Percentiles rank a stretch among this genome's conserved stretches.
Evolutionary conservation across 768 basidiomycete genomes (phyloP).

Genomic region (Amanita muscaria): DNA sequence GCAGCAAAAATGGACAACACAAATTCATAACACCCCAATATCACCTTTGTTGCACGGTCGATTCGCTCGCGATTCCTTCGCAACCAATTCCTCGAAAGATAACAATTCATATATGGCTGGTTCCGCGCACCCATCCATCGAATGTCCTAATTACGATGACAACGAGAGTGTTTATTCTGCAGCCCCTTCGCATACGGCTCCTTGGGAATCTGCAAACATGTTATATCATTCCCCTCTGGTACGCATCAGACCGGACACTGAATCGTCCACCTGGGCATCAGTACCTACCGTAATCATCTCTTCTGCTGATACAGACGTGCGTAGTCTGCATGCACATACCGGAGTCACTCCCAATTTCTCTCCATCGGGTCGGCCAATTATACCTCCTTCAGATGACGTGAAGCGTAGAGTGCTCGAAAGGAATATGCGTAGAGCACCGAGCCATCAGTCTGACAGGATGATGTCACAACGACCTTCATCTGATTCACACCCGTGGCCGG

Average conservation of each 20-base stretch:
- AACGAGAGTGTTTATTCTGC: constrained; percentile 36
- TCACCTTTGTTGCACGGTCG: constrained; percentile 42
- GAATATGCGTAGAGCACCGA: not conserved
- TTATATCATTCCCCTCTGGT: constrained; percentile 6
- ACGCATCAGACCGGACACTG: too few species aligned
- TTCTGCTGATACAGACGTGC: constrained; percentile 24
- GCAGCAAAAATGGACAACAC: not conserved
- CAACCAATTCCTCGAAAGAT: constrained; percentile 31
- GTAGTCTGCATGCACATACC: constrained; percentile 17
- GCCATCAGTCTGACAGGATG: not conserved
- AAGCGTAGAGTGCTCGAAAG: constrained; percentile 49
- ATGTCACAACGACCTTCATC: not conserved
- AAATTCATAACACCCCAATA: constrained; percentile 13
- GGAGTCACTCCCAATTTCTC: constrained; percentile 53
- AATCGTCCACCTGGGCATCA: too few species aligned
- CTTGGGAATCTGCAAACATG: constrained; percentile 28
- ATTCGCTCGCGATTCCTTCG: constrained; percentile 34
- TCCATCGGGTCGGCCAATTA: constrained; percentile 44
- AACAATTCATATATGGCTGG: constrained; percentile 28
- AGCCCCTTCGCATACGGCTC: constrained; percentile 18
- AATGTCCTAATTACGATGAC: constrained; percentile 26
- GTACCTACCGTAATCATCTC: constrained; percentile 52
- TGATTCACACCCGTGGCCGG: not conserved
- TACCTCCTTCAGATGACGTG: constrained; percentile 32
- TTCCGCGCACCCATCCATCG: constrained; percentile 15